phyloP scores from a whole-genome alignment of 2,329 filamentous ascomycete species.

The Aulographum hederae region DNA sequence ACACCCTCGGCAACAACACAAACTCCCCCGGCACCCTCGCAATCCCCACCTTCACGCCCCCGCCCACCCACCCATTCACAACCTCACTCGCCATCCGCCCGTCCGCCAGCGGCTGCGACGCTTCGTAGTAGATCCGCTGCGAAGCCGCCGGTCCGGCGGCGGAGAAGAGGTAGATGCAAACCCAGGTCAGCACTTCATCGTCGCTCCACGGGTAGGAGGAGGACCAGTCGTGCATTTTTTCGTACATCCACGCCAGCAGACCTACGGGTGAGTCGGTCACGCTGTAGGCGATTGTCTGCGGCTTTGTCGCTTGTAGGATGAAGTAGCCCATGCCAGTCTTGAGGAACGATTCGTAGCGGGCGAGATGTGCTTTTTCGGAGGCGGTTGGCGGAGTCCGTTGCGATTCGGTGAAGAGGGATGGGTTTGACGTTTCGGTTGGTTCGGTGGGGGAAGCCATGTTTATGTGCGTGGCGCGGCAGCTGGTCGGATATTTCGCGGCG shows the following conservation, averaged over 20 bases:
- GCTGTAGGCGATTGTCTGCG: constrained; percentile 53
- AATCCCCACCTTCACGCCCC: constrained; percentile 31
- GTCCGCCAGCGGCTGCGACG: constrained; percentile 4
- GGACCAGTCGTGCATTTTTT: constrained; percentile 64
- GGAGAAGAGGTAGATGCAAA: constrained; percentile 56
- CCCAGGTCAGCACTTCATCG: constrained; percentile 60
- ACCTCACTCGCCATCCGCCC: constrained; percentile 1
- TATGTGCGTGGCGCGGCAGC: constrained; percentile 41
- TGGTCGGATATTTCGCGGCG: constrained; percentile 32
- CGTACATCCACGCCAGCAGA: constrained; percentile 61
- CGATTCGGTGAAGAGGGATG: constrained; percentile 38
- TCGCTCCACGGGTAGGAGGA: constrained; percentile 56
- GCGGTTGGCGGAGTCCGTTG: constrained; percentile 33
- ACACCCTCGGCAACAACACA: constrained; percentile 32
- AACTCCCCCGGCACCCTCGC: constrained; percentile 42
- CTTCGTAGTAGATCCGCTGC: constrained; percentile 55
- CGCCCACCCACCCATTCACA: constrained; percentile 11
- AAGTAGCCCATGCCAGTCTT: constrained; percentile 41
- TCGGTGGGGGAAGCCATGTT: constrained; percentile 34
- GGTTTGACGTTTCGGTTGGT: constrained; percentile 33
- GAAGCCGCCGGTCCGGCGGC: constrained; percentile 50
- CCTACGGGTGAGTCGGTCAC: constrained; percentile 53
- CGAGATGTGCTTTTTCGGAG: constrained; percentile 32
- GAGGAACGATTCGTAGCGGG: constrained; percentile 37
- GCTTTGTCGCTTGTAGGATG: constrained; percentile 44